Base-by-base conservation (phyloP, 2,329 filamentous ascomycete genomes). In the Tolypocladium nubicola region DNA sequence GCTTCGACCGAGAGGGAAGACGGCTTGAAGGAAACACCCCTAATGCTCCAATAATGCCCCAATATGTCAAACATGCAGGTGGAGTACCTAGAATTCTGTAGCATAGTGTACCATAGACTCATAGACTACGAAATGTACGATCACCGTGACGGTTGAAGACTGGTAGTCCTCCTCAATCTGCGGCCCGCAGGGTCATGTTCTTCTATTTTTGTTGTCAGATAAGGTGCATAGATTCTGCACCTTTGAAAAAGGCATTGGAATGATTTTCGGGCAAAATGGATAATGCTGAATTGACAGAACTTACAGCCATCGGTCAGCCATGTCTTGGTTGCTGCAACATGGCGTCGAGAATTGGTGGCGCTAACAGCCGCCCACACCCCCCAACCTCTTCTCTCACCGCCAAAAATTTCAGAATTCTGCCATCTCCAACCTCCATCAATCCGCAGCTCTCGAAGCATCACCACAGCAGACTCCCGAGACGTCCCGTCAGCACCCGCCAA, bases 351-450 rank as follows among this genome's bases (percentile, higher is more conserved):
- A 19, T 11, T 50, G 47, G 47, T n/a, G 47, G 30, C 30, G 47
- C 47, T n/a, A 21, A 21, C 9, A 21, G 9, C 30, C 9, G 47
- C 47, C 26, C 30, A 35, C 9, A 30, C 47, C 26, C 21, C 38
- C 40, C 38, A 1, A 10, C 47, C 16, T 50, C 30, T 2, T 3
- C 16, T 13, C 65, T 70, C 68, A 73, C 71, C 70, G 71, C 71
- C 68, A 67, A 71, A 72, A 70, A 69, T 67, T 68, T 61, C 62
- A 63, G 58, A 64, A 70, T 73, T 71, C 70, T 73, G 70, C 69
- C 70, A 47, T 11, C 54, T 54, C 33, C 45, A 58, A 41, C 47
- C 35, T 37, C 45, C 54, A 56, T 35, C 40, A 19, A 54, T 11
- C 53, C 53, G 33, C 40, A 52, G 21, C 26, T 23, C 26, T 19